Evolutionary conservation across 2,329 filamentous ascomycete species (phyloP).

Genomic region (Aspergillus hortae): DNA sequence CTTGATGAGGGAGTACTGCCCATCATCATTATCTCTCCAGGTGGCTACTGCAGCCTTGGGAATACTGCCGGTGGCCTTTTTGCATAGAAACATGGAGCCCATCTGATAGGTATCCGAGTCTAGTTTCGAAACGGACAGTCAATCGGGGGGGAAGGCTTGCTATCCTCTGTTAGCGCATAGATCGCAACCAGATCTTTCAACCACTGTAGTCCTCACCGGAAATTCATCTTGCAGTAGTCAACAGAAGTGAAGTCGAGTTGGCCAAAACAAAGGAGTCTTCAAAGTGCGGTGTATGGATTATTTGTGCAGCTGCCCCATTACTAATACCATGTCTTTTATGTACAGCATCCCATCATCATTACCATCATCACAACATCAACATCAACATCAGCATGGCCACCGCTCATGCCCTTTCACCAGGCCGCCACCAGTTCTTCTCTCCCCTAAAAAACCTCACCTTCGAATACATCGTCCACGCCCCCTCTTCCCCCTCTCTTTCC

Average conservation of each 20-base stretch:
- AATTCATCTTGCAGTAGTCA: too few species aligned
- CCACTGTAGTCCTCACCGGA: too few species aligned
- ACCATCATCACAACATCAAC: background rate
- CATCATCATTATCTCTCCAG: conserved; percentile 3
- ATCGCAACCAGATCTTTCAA: too few species aligned
- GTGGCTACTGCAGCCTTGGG: conserved; percentile 1
- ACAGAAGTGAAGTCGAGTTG: too few species aligned
- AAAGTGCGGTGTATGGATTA: too few species aligned
- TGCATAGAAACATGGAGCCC: conserved; percentile 6
- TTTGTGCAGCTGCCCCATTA: too few species aligned
- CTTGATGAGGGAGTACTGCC: background rate
- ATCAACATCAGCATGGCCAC: background rate
- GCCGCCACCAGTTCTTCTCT: conserved; percentile 16
- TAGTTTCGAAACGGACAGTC: background rate
- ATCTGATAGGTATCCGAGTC: conserved; percentile 6
- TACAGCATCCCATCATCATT: too few species aligned
- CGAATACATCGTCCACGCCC: conserved; percentile 14
- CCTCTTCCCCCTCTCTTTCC: too few species aligned
- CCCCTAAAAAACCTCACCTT: conserved; percentile 14
- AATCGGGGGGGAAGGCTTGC: background rate
- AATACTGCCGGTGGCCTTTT: conserved; percentile 1
- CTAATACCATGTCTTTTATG: too few species aligned
- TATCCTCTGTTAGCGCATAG: background rate
- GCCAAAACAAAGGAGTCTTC: too few species aligned
- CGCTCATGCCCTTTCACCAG: conserved; percentile 5